Conservation (phyloP, 2,329 filamentous ascomycete genomes). For the Gyromitra esculenta region DNA sequence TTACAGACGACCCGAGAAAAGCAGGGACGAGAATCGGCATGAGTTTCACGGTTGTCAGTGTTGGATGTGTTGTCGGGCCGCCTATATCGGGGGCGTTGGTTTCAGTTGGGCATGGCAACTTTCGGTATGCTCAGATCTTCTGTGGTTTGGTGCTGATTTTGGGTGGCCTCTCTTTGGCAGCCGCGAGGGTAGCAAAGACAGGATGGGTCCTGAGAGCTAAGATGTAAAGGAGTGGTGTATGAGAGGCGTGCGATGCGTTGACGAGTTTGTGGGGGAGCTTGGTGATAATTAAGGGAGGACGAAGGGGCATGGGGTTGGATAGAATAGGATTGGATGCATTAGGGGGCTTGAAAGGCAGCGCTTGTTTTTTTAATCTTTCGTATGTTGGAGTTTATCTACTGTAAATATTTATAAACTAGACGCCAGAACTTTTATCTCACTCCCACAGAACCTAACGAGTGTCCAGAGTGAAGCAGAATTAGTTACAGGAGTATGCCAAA, state of each 20-base stretch:
- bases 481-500: too few relatives aligned
- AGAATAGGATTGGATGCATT: too few relatives aligned
- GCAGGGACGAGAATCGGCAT: conserved; percentile 68
- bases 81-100: conserved; percentile 68
- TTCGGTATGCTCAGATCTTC: conserved; percentile 66
- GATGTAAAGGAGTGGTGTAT: conserved; percentile 4
- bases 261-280: neutral
- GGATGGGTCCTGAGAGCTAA: conserved; percentile 24
- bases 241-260: neutral
- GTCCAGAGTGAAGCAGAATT: too few relatives aligned
- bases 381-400: neutral
- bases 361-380: neutral
- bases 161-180: conserved; percentile 62
- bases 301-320: neutral
- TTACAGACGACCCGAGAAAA: conserved; percentile 70
- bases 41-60: conserved; percentile 66
- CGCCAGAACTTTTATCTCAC: neutral
- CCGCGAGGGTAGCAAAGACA: conserved; percentile 61
- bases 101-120: conserved; percentile 62
- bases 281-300: too few relatives aligned
- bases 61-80: conserved; percentile 67
- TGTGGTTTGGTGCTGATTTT: conserved; percentile 63
- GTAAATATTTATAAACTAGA: neutral
- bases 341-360: neutral
- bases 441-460: too few relatives aligned